Conservation (phyloP, 164 flowering plant genomes). For the Echeveria elegans region DNA sequence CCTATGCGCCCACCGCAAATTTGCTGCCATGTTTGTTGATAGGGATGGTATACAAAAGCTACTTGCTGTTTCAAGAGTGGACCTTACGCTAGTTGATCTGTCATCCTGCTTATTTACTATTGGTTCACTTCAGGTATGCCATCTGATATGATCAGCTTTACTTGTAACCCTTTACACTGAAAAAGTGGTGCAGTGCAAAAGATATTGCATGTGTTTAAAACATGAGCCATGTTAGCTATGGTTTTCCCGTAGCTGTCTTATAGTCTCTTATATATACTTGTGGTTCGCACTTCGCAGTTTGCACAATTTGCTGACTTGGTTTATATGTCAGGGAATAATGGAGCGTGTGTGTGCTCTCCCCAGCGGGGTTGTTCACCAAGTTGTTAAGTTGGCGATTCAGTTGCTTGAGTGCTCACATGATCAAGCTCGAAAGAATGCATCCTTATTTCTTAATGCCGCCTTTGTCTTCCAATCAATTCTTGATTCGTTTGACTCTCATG, state of each 20-base stretch:
- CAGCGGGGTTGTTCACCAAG: slow-evolving; percentile 57
- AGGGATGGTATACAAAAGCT: slow-evolving; percentile 92
- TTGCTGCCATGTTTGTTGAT: slow-evolving; percentile 90
- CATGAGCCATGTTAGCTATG: neutral
- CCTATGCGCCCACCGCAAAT: slow-evolving; percentile 88
- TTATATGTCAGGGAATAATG: slow-evolving; percentile 73
- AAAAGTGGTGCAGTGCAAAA: no score
- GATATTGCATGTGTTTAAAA: no score
- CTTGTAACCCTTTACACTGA: no score
- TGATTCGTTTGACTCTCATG: slow-evolving; percentile 88
- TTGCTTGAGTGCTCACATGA: slow-evolving; percentile 86
- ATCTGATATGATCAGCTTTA: neutral
- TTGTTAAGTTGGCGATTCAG: slow-evolving; percentile 84
- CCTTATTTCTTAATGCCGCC: slow-evolving; percentile 80
- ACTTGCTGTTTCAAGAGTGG: slow-evolving; percentile 64
- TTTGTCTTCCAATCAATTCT: slow-evolving; percentile 85
- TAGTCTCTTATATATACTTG: neutral
- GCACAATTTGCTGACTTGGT: neutral
- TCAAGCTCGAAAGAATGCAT: slow-evolving; percentile 85
- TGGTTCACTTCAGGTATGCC: slow-evolving; percentile 85
- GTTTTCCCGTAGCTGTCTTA: slow-evolving; percentile 1
- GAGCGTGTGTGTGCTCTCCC: slow-evolving; percentile 97
- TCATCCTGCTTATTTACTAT: slow-evolving; percentile 91
- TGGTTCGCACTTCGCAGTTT: no score
- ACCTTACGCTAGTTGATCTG: slow-evolving; percentile 72